Evolutionary conservation across 1,139 yeast species (phyloP).

Genomic region (Yamadazyma sp.): DNA sequence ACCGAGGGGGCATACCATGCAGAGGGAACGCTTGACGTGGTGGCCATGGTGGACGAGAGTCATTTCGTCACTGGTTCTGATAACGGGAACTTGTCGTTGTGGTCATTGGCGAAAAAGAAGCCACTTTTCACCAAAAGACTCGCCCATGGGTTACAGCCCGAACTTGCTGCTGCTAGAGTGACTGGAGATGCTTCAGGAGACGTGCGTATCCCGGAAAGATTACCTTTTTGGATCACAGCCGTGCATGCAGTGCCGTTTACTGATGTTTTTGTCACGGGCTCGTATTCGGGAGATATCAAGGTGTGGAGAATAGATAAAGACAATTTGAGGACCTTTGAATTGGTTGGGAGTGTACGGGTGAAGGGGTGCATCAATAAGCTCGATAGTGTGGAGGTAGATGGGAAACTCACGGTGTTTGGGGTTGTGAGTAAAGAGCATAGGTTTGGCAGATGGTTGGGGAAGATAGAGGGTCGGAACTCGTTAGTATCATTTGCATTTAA

Average conservation of each 20-base stretch:
- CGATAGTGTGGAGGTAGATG: slow-evolving; percentile 57
- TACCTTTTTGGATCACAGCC: slow-evolving; percentile 85
- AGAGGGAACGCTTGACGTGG: slow-evolving; percentile 92
- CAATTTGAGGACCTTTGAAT: slow-evolving; percentile 58
- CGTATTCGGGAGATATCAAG: slow-evolving; percentile 75
- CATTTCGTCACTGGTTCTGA: slow-evolving; percentile 94
- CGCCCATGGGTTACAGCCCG: slow-evolving; percentile 77
- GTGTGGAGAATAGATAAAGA: slow-evolving; percentile 72
- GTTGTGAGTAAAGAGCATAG: slow-evolving; percentile 82
- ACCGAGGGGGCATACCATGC: slow-evolving; percentile 42
- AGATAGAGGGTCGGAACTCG: slow-evolving; percentile 44
- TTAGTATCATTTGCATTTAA: slow-evolving; percentile 40
- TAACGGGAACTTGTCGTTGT: slow-evolving; percentile 81
- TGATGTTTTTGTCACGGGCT: slow-evolving; percentile 82
- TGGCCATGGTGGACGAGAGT: slow-evolving; percentile 87
- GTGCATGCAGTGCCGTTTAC: slow-evolving; percentile 86
- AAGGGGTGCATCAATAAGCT: slow-evolving; percentile 75
- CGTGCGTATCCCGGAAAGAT: slow-evolving; percentile 61
- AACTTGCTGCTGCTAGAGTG: slow-evolving; percentile 46
- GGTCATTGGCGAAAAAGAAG: slow-evolving; percentile 91
- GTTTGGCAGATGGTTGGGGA: slow-evolving; percentile 76
- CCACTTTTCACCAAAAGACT: slow-evolving; percentile 67
- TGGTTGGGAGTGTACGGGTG: slow-evolving; percentile 56
- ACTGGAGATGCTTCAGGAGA: slow-evolving; percentile 65
- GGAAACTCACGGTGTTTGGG: slow-evolving; percentile 58